Evolutionary conservation across 139 green algal genomes (phyloP).

Genomic region (Micractinium sp.): DNA sequence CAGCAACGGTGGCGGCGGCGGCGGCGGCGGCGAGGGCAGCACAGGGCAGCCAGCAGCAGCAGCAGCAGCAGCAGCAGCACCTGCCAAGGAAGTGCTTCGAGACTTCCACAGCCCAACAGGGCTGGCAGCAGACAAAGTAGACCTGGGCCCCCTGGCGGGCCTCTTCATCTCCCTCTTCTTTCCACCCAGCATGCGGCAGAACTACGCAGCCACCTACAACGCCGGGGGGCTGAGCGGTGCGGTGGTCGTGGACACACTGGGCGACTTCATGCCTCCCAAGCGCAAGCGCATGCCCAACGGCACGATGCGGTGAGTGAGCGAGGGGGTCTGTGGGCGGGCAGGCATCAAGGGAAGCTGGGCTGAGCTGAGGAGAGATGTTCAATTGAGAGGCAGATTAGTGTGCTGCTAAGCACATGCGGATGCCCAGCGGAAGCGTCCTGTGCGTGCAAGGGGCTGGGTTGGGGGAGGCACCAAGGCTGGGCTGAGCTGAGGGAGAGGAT

Average conservation of each 20-base stretch:
- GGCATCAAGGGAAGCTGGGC: too few relatives aligned
- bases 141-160: constrained; percentile 9
- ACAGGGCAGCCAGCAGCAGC: background rate
- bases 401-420: too few relatives aligned
- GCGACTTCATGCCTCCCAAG: constrained; percentile 24
- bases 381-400: too few relatives aligned
- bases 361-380: too few relatives aligned
- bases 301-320: constrained; percentile 12
- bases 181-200: constrained; percentile 21
- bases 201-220: constrained; percentile 24
- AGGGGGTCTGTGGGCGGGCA: too few relatives aligned
- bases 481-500: too few relatives aligned
- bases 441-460: too few relatives aligned
- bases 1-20: background rate
- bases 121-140: background rate
- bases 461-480: too few relatives aligned
- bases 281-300: constrained; percentile 21
- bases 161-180: background rate
- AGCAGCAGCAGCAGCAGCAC: background rate
- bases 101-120: background rate
- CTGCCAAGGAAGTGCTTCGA: background rate
- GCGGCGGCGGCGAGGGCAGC: background rate
- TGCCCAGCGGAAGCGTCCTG: too few relatives aligned
- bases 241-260: constrained; percentile 33
- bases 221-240: constrained; percentile 19